Percentiles rank a stretch among this genome's conserved stretches.
Evolutionary conservation across 495 filamentous ascomycete genomes (phyloP).

Genomic region (Talaromyces ruber): DNA sequence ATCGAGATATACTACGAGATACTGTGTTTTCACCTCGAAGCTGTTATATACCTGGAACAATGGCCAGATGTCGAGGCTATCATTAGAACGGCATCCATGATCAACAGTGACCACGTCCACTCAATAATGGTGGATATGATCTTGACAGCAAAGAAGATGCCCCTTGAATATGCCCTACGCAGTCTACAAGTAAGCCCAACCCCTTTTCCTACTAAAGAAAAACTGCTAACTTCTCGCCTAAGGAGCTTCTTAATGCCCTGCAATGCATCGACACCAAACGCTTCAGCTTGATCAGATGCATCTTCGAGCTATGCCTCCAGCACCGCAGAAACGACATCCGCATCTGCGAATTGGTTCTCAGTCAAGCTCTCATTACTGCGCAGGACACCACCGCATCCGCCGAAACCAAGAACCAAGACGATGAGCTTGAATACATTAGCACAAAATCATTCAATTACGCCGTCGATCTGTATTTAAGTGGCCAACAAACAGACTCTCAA

Average conservation of each 20-base stretch:
- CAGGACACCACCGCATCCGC: not conserved
- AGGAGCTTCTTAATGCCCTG: conserved; percentile 13
- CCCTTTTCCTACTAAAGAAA: not conserved
- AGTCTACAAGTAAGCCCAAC: conserved; percentile 14
- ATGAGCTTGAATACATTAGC: conserved; percentile 73
- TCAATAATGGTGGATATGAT: not conserved
- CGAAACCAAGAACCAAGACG: conserved; percentile 44
- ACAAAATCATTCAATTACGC: conserved; percentile 67
- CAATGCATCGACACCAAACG: conserved; percentile 8
- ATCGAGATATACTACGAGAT: not conserved
- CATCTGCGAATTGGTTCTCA: conserved; percentile 41
- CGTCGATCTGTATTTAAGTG: conserved; percentile 57
- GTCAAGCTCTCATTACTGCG: not conserved
- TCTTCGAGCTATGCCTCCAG: conserved; percentile 57
- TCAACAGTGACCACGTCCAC: not conserved
- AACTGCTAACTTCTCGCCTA: not conserved
- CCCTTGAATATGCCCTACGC: conserved; percentile 45
- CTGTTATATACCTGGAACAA: not conserved
- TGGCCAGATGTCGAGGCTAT: not conserved
- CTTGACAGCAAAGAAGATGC: not conserved
- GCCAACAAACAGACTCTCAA: conserved; percentile 46
- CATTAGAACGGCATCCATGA: conserved; percentile 13
- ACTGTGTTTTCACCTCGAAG: conserved; percentile 1
- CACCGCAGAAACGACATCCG: conserved; percentile 11
- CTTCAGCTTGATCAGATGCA: conserved; percentile 62